phyloP scores from a whole-genome alignment of 345 rosid species.

The Hypericum perforatum region DNA sequence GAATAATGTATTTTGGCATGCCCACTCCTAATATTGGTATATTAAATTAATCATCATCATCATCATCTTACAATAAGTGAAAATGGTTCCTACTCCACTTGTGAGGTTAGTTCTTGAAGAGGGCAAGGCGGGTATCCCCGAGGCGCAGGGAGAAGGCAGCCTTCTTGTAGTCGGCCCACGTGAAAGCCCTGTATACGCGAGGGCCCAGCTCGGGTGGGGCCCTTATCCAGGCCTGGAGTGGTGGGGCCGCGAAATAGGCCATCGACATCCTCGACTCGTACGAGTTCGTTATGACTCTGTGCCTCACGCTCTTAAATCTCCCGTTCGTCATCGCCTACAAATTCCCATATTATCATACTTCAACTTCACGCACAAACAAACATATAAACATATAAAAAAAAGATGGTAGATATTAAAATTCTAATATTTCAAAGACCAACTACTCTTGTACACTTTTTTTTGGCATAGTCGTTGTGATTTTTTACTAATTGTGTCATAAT shows the following conservation, averaged over 20 bases:
- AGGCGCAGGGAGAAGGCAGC: slow-evolving; percentile 59
- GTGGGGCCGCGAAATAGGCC: slow-evolving; percentile 86
- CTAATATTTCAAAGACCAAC: too few relatives aligned
- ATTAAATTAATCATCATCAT: too few relatives aligned
- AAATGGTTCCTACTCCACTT: too few relatives aligned
- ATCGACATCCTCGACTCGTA: slow-evolving; percentile 61
- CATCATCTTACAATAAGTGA: too few relatives aligned
- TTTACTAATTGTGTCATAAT: too few relatives aligned
- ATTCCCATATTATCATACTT: neutral
- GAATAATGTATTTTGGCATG: too few relatives aligned
- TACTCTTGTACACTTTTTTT: too few relatives aligned
- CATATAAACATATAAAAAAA: neutral
- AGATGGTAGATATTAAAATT: neutral
- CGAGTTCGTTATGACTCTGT: slow-evolving; percentile 55
- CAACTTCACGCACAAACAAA: neutral
- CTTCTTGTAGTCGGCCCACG: slow-evolving; percentile 78
- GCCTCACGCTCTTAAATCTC: slow-evolving; percentile 72
- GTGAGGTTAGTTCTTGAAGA: too few relatives aligned
- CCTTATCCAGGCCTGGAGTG: slow-evolving; percentile 40
- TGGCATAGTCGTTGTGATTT: too few relatives aligned
- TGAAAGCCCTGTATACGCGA: slow-evolving; percentile 42
- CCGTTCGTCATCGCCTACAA: slow-evolving; percentile 54
- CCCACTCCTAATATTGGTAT: too few relatives aligned
- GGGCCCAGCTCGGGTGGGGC: slow-evolving; percentile 56
- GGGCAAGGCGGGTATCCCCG: slow-evolving; percentile 49